Evolutionary conservation across 1,139 yeast species (phyloP).

Genomic region (Pichiaceae sp.): DNA sequence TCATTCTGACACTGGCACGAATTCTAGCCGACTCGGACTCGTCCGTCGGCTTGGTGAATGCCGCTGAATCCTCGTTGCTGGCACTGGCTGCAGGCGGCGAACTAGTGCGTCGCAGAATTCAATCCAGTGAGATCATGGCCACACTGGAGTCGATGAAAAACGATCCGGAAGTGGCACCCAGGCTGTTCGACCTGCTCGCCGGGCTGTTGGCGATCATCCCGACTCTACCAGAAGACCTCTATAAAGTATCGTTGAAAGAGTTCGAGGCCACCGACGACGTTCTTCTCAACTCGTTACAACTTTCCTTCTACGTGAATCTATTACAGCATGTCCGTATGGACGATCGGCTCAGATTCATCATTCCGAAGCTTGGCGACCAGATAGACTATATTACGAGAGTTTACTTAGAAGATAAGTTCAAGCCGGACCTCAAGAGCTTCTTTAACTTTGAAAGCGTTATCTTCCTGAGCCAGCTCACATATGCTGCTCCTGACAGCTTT

Average conservation of each 20-base stretch:
- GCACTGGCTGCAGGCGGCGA: conserved; percentile 18
- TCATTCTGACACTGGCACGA: conserved; percentile 15
- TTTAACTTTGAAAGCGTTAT: conserved; percentile 12
- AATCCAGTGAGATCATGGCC: conserved; percentile 14
- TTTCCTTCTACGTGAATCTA: conserved; percentile 14
- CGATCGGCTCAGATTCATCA: conserved; percentile 3
- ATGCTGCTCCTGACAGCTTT: conserved; percentile 10
- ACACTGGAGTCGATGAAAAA: conserved; percentile 15
- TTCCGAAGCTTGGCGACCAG: conserved; percentile 15
- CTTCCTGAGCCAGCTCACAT: conserved; percentile 15
- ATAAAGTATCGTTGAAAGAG: conserved; percentile 15
- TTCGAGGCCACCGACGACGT: conserved; percentile 17
- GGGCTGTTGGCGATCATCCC: conserved; percentile 17
- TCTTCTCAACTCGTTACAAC: conserved; percentile 14
- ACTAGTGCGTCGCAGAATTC: conserved; percentile 18
- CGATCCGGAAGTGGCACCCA: conserved; percentile 14
- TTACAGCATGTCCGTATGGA: conserved; percentile 6
- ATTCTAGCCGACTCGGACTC: conserved; percentile 14
- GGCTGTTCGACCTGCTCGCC: conserved; percentile 20
- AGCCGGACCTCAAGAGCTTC: conserved; percentile 8
- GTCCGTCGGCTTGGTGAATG: conserved; percentile 14
- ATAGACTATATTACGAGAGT: conserved; percentile 13
- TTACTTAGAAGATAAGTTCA: conserved; percentile 11
- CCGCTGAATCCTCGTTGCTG: conserved; percentile 13
- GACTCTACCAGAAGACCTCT: conserved; percentile 14